Evolutionary conservation across 2,329 filamentous ascomycete genomes (phyloP).

Genomic region (Tolypocladium sp.): DNA sequence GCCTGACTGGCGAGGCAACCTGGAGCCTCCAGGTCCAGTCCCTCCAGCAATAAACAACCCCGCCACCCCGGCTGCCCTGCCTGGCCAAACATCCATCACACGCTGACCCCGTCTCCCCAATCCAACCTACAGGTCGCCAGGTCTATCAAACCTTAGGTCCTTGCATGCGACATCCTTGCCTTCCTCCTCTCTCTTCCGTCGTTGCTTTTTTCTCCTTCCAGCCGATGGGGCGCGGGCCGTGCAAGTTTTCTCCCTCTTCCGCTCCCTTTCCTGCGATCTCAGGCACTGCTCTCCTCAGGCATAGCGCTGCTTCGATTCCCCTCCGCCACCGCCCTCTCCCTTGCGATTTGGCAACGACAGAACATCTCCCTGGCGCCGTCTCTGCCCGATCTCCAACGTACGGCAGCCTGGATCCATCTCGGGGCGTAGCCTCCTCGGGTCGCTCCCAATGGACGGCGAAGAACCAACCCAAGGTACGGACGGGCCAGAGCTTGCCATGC

Average conservation of each 20-base stretch:
- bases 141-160: not conserved
- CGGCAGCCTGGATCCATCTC: not conserved
- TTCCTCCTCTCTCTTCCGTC: not conserved
- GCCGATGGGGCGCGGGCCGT: not conserved
- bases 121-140: not conserved
- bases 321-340: not conserved
- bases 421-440: conserved; percentile 10
- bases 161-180: not conserved
- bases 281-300: not conserved
- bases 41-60: not conserved
- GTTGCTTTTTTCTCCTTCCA: not conserved
- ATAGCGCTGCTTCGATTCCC: not conserved
- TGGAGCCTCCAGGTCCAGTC: not conserved
- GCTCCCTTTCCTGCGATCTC: not conserved
- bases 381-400: not conserved
- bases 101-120: not conserved
- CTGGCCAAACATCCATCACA: not conserved
- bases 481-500: not conserved
- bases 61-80: not conserved
- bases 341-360: not conserved
- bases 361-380: not conserved
- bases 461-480: conserved; percentile 32
- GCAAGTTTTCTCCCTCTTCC: not conserved
- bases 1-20: not conserved
- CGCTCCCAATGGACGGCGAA: conserved; percentile 33